phyloP scores from a whole-genome alignment of 768 basidiomycete genomes.

The Tulasnella sp. region DNA sequence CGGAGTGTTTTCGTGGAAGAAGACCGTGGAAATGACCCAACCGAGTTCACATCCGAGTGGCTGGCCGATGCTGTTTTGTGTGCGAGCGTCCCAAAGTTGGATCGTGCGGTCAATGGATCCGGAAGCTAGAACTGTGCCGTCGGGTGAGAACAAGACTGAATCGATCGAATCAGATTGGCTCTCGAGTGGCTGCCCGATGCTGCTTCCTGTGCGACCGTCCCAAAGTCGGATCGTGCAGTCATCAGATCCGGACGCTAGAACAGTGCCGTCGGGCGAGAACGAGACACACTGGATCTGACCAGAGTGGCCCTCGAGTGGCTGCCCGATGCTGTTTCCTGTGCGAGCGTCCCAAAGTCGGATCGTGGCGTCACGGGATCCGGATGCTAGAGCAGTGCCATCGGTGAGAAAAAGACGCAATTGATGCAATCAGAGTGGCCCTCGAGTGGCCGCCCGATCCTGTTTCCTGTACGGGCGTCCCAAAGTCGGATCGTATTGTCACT shows the following conservation, averaged over 20 bases:
- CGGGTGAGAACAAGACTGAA: slow-evolving; percentile 4
- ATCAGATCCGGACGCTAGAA: background rate
- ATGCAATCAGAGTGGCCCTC: background rate
- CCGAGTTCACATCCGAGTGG: background rate
- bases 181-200: background rate
- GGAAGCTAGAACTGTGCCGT: background rate
- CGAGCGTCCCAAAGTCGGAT: background rate
- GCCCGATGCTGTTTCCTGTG: background rate
- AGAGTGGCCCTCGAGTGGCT: background rate
- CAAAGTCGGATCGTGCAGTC: background rate
- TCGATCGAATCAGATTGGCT: background rate
- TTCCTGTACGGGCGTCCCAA: background rate
- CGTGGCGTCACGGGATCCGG: background rate
- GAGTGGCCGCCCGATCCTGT: background rate
- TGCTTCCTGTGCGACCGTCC: background rate
- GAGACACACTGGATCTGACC: background rate
- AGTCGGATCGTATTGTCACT: background rate
- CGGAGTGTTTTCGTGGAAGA: background rate
- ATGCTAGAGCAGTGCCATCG: background rate
- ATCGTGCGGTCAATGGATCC: slow-evolving; percentile 4
- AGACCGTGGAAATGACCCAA: background rate
- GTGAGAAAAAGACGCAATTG: background rate
- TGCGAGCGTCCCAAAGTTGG: background rate
- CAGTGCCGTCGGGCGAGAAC: slow-evolving; percentile 5
- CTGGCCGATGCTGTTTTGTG: background rate